Base-by-base conservation (phyloP, 257 asterid genomes). In the Fraxinus americana region DNA sequence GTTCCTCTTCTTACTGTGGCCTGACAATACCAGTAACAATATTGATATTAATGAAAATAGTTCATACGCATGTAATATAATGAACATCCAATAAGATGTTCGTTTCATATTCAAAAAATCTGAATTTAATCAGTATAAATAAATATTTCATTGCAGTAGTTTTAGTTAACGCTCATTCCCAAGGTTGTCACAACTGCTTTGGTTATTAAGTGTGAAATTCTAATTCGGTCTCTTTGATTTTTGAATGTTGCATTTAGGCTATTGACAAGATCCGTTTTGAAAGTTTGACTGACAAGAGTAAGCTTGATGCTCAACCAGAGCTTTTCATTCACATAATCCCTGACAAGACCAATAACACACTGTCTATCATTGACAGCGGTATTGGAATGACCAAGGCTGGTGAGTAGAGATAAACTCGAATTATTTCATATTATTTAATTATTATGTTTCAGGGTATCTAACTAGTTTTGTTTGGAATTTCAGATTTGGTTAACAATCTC, bases 331-430 rank as follows among this genome's bases (percentile, higher is more conserved):
- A 87, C 70, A 86, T 90, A 19, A 69, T 89, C 23, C 95, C 95
- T 8, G 93, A 90, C 80, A 90, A 88, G 89, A 70, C 86, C 87
- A 90, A 84, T 36, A 89, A 89, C 78, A 74, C 87, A 9, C 71
- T 90, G 77, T 30, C 93, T 6, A 90, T 90, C 32, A 76, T 88
- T 32, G 93, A 88, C 79, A 90, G 92, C 73, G 95, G 92, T 76
- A 83, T 90, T 72, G 95, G 95, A 10, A 90, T 90, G 94, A 90
- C 94, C 35, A 90, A 90, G 81, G 95, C 91, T 54, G 95, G 95
- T 88, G 39, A 78, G 93, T 81, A 66, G 34, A 57, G 13, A 10
- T 34, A 9, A 14, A n/a, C 1, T 74, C 0, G 19, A 63, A 63
- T 29, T 17, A 16, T 9, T 23, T 14, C 32, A 59, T 21, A 59